Percentiles rank a stretch among this genome's conserved stretches.
These are phyloP conservation scores for Yamadazyma diddensiae DNA, from an alignment of 1,139 yeast genomes.

Conservation along the genomic window DNA sequence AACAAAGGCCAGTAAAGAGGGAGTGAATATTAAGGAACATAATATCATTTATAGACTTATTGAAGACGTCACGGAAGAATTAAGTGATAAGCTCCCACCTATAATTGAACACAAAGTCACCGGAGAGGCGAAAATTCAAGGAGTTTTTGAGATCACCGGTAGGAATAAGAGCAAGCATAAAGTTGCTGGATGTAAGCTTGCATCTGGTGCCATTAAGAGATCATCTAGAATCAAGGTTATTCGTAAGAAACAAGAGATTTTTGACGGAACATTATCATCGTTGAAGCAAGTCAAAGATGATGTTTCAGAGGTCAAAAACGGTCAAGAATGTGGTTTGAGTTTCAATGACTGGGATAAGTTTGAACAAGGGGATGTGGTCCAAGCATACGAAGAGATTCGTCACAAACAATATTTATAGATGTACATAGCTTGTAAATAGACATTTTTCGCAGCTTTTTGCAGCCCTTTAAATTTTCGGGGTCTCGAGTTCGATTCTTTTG, in stretches of 20 bases:
- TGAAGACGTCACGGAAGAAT: slow-evolving; percentile 72
- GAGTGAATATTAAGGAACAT: slow-evolving; percentile 63
- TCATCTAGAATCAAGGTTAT: slow-evolving; percentile 61
- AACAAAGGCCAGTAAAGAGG: slow-evolving; percentile 55
- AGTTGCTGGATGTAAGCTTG: slow-evolving; percentile 90
- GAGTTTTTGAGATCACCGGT: slow-evolving; percentile 64
- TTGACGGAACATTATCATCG: slow-evolving; percentile 67
- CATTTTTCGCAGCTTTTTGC: background rate
- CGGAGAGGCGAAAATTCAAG: slow-evolving; percentile 70
- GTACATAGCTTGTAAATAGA: slow-evolving; percentile 5
- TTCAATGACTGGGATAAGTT: slow-evolving; percentile 71
- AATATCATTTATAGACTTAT: slow-evolving; percentile 85
- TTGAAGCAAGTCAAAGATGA: slow-evolving; percentile 84
- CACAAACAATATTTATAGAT: slow-evolving; percentile 63
- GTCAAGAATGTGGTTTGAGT: slow-evolving; percentile 85
- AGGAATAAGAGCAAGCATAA: slow-evolving; percentile 47
- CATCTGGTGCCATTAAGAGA: slow-evolving; percentile 63
- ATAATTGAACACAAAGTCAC: slow-evolving; percentile 62
- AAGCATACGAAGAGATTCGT: slow-evolving; percentile 67
- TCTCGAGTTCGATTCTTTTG: slow-evolving; percentile 17
- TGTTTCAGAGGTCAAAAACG: slow-evolving; percentile 73
- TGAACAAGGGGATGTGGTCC: slow-evolving; percentile 71
- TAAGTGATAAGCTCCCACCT: slow-evolving; percentile 64
- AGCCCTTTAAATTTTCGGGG: background rate
- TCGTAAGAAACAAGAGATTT: slow-evolving; percentile 54